Conservation (phyloP, 169 alveolate species). For the Plasmodium chabaudi region DNA sequence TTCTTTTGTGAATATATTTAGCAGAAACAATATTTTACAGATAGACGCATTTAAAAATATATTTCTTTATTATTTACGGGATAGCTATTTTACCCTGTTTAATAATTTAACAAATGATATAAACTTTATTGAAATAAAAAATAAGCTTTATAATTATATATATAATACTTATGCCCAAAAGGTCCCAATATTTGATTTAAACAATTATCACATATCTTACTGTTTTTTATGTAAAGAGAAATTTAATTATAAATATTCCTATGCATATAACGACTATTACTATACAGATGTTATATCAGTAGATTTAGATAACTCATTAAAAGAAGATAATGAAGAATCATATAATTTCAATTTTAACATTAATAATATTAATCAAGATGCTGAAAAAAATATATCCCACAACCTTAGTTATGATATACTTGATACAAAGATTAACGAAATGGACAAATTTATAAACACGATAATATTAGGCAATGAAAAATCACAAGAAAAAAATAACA, state of each 20-base stretch:
- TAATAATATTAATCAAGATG: background rate
- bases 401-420: background rate
- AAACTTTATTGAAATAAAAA: slow-evolving; percentile 28
- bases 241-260: slow-evolving; percentile 39
- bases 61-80: slow-evolving; percentile 48
- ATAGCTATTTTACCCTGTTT: slow-evolving; percentile 20
- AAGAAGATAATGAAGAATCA: background rate
- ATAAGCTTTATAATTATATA: slow-evolving; percentile 38
- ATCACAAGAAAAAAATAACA: background rate
- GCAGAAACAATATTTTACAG: slow-evolving; percentile 9
- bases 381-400: background rate
- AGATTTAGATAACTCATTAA: slow-evolving; percentile 37
- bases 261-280: slow-evolving; percentile 63
- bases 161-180: slow-evolving; percentile 40
- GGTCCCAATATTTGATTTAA: slow-evolving; percentile 33
- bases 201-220: slow-evolving; percentile 21
- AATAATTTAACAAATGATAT: slow-evolving; percentile 10
- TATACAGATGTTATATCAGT: slow-evolving; percentile 52
- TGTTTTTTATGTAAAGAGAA: slow-evolving; percentile 61
- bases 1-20: slow-evolving; percentile 52
- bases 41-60: slow-evolving; percentile 27
- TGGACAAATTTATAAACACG: background rate
- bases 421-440: background rate
- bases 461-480: background rate
- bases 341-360: slow-evolving; percentile 7